Base-by-base conservation (phyloP, 306 rosid species). In the Purshia tridentata region DNA sequence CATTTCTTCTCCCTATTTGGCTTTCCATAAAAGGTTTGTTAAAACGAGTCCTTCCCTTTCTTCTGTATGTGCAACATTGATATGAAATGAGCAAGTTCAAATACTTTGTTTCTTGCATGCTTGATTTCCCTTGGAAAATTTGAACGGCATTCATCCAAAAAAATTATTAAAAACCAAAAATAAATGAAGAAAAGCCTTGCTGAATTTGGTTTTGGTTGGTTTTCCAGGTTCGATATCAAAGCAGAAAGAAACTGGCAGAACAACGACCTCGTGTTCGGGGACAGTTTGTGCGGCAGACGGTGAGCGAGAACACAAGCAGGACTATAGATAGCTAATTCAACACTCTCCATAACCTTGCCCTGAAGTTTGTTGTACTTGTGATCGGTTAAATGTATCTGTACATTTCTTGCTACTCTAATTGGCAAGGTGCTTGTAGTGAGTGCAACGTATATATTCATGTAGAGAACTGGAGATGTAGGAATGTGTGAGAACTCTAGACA, bases 161-260 rank as follows among this genome's bases (percentile, higher is more conserved):
- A 59, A 39, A 9, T 35, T 7, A 16, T 8, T 37, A 46, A 37
- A 49, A 16, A 48, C 58, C 29, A 37, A 69, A 20, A 45, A 15
- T 18, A 35, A 74, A 5, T 51, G 44, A 15, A 15, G 39, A 41
- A 8, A 2, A 15, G 14, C 8, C 13, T 35, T 56, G 23, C 66
- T 76, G 65, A 65, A 63, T 20, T 49, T 63, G 76, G 39, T 72
- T 80, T 57, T 5, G 22, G 35, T 49, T 65, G 44, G 69, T 51
- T 69, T 76, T 75, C 51, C 75, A 92, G 97, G 89, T 90, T 67
- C 88, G 90, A 37, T 88, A 92, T 58, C 90, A 90, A 67, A 87
- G 90, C 84, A 78, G 96, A 77, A 83, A 92, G 85, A 84, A 57
- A 69, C 79, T 84, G 57, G 95, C 95, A 7, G 97, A 90, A 69